Evolutionary conservation across 192 early-diverging fungal genomes (phyloP), one percentile per base, ranked within the genome.

Genomic region (Thamnidium elegans): DNA sequence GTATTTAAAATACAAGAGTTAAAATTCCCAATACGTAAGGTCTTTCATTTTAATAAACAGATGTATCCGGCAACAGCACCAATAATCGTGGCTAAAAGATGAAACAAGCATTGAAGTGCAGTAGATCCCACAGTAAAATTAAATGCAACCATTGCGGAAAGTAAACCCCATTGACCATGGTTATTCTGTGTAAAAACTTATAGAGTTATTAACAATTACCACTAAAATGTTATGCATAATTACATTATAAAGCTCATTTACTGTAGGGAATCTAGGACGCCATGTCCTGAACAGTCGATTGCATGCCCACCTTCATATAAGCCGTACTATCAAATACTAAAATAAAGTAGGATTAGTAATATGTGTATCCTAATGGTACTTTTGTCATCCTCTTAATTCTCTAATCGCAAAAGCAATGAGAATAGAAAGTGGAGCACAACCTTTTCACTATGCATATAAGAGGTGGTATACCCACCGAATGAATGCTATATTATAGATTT

Each of bases 51-150:
- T 54, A 52, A 23, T 1, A 73, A 61, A 0, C 65, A 65, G 21
- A 73, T 63, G 45, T 68, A 73, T 3, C 71, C 71, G 21, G 45
- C 34, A 2, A 73, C 17, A 8, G 71, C 71, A 21, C 71, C 71
- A 15, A 73, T 55, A 10, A 73, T 60, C 0, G 71, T 73, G 17
- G 71, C 71, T 4, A 64, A 26, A 26, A 68, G 53, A 44, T 66
- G 65, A 42, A 53, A 73, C 0, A 58, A 4, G 14, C 66, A 68
- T 36, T 68, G 62, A 2, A 68, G n/a, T n/a, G 60, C 39, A 5
- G 71, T 73, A 6, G 71, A 58, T 2, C 71, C 71, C 13, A 73
- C 47, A 1, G 71, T 73, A n/a, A 62, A 73, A 43, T 73, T 73
- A 36, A 62, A 58, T 30, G 67, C 66, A 3, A 73, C 71, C 71